Evolutionary conservation across 1,284 basidiomycete species (phyloP), one percentile per base, ranked within the genome.

Genomic region (Irpex sp.): DNA sequence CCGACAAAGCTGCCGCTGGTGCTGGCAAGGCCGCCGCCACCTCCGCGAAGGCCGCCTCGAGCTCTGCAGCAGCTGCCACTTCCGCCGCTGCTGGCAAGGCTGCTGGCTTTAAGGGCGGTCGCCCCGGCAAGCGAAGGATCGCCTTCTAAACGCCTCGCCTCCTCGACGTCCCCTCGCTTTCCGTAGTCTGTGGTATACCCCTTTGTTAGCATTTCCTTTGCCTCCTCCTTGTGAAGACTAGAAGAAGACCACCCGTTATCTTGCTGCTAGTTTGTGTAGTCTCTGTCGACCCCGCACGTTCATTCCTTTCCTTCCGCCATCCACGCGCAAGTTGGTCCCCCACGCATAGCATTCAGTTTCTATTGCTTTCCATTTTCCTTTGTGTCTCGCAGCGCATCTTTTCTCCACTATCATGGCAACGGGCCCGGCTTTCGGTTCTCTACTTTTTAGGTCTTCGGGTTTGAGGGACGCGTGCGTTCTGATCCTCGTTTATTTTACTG

Each of bases 41-140:
- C 44, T 67, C 64, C 60, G 68, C 62, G 36, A 63, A 62, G 57
- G 56, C 38, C 31, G 11, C 54, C 34, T 56, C 54, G n/a, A 15
- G 9, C 38, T 17, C 60, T 58, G 61, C 61, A 3, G 55, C 21
- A 9, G 62, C 58, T 40, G 58, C 57, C 37, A 56, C 37, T 60
- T 61, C 49, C 63, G 67, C 19, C 58, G 68, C 19, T 62, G 67
- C 59, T 56, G 52, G 26, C 54, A 59, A 34, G 26, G 11, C 21
- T 34, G 47, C 57, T 47, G 48, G 37, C 17, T 26, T 60, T 11
- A 60, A 60, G 58, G 58, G 58, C 38, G 59, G 59, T 31, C 54
- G 55, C 31, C 21, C 31, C 9, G 59, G 49, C 59, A 61, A 61
- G 49, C n/a, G 47, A 21, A 55, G 36, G 59, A 6, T 17, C 5